A percentile compares a stretch with the other conserved stretches of the same genome.
Conservation (phyloP, 2,329 filamentous ascomycete genomes). For the Dothiorella sarmentorum region DNA sequence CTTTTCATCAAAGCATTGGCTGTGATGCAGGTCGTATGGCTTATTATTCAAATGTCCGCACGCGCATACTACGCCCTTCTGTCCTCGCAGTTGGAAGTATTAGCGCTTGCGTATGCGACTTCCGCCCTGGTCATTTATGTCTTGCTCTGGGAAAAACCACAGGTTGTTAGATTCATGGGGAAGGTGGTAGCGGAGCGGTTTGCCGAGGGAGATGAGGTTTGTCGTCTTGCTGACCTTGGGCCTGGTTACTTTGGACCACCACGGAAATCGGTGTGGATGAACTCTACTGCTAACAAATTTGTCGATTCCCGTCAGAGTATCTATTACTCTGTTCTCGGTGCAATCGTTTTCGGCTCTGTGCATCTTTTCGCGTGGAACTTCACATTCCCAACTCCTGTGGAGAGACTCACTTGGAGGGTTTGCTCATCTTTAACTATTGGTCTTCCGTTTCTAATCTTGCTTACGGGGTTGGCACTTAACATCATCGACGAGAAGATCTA, state of each 20-base stretch:
- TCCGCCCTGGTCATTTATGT: background rate
- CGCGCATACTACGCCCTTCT: background rate
- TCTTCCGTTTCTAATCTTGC: background rate
- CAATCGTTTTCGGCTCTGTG: background rate
- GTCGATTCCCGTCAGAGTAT: rapidly evolving
- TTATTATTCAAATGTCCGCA: background rate
- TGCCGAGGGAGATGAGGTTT: too few relatives aligned
- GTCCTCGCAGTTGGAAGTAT: background rate
- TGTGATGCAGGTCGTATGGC: background rate
- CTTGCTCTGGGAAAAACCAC: background rate
- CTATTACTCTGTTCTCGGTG: background rate
- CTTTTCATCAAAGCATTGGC: background rate
- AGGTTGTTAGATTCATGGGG: background rate
- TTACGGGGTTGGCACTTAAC: too few relatives aligned
- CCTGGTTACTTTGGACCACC: rapidly evolving
- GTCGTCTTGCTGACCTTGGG: too few relatives aligned
- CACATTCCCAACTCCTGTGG: background rate
- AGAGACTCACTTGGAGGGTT: background rate
- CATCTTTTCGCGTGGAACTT: background rate
- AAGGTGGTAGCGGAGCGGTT: too few relatives aligned
- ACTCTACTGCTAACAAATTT: background rate
- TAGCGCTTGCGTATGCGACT: background rate
- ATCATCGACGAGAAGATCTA: too few relatives aligned
- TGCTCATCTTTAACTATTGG: background rate
- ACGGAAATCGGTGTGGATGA: background rate